A percentile compares a stretch with the other conserved stretches of the same genome.
phyloP scores from a whole-genome alignment of 495 filamentous ascomycete genomes.

The Annulohypoxylon nitens region DNA sequence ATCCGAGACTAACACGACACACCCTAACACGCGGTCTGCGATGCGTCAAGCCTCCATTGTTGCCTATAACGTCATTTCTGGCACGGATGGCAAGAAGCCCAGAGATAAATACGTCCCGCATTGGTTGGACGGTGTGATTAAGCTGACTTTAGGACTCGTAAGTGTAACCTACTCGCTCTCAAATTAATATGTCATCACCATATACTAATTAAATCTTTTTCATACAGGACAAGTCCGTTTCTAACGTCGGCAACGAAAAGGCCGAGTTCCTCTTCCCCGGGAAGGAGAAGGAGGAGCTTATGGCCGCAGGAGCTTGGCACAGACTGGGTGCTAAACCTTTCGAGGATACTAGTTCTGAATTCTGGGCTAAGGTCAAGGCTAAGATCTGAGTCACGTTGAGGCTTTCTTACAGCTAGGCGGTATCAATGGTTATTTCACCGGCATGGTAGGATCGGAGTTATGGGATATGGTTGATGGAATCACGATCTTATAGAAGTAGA shows the following conservation, averaged over 20 bases:
- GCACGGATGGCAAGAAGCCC: conserved; percentile 54
- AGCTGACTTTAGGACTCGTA: conserved; percentile 53
- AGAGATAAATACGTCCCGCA: conserved; percentile 50
- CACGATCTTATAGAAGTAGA: conserved; percentile 10
- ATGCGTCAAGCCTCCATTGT: conserved; percentile 66
- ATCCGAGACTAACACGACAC: conserved; percentile 66
- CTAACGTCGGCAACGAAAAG: conserved; percentile 40
- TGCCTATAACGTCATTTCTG: conserved; percentile 64
- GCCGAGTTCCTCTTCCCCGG: conserved; percentile 36
- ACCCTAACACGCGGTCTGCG: conserved; percentile 68
- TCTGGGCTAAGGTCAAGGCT: conserved; percentile 28
- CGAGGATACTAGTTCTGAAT: conserved; percentile 40
- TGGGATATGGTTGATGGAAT: background rate
- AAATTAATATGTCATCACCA: background rate
- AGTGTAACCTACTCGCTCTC: background rate
- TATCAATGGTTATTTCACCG: background rate
- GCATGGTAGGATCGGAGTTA: background rate
- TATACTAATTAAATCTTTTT: background rate
- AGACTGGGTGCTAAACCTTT: conserved; percentile 45
- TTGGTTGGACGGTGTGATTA: conserved; percentile 50
- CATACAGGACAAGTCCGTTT: conserved; percentile 48
- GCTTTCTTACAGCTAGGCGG: background rate
- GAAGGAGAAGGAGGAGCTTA: conserved; percentile 43
- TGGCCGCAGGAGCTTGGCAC: conserved; percentile 43
- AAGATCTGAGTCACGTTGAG: conserved; percentile 27